Evolutionary conservation across 768 basidiomycete species (phyloP), one percentile per base, ranked within the genome.

Genomic region (Gloeopeniophorella convolvens): DNA sequence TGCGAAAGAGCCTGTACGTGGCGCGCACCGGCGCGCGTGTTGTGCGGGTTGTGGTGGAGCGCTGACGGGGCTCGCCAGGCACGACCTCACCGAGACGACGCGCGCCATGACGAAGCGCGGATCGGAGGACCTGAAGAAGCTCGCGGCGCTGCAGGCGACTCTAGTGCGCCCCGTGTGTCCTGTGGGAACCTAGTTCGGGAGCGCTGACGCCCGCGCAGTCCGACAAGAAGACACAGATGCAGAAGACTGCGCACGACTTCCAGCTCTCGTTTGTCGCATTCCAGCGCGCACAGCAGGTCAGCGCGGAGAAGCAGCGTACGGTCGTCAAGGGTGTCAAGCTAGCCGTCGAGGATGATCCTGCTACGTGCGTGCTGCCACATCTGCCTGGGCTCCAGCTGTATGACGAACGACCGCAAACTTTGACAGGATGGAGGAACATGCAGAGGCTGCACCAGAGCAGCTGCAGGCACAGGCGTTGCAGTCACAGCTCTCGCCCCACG

Each of bases 101-200:
- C 79, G 94, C 32, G 88, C 85, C 4, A 92, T 99, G 85, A 85
- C 91, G 18, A 97, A 96, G 71, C 83, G 89, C 39, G 87, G 89
- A 4, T 91, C 91, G 0, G 89, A 90, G 42, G 93, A 97, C 62
- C 67, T 98, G 63, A 98, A 97, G 81, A 84, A 81, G 55, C 74
- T 98, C 5, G 83, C 89, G 6, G 70, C 76, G 5, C 70, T 88
- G 47, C 88, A 88, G 57, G 62, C 68, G 2, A 66, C 72, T 2
- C 67, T 85, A 66, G 85, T 89, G 59, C 55, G 79, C 65, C 1
- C 1, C n/a, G n/a, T n/a, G n/a, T n/a, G n/a, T n/a, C n/a, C n/a
- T n/a, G n/a, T n/a, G n/a, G n/a, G n/a, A n/a, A n/a, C n/a, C n/a
- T n/a, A n/a, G n/a, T n/a, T n/a, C n/a, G n/a, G n/a, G n/a, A n/a